Base-by-base conservation (phyloP, 108 stramenopile species). In the Cyclostephanos tholiformis region DNA sequence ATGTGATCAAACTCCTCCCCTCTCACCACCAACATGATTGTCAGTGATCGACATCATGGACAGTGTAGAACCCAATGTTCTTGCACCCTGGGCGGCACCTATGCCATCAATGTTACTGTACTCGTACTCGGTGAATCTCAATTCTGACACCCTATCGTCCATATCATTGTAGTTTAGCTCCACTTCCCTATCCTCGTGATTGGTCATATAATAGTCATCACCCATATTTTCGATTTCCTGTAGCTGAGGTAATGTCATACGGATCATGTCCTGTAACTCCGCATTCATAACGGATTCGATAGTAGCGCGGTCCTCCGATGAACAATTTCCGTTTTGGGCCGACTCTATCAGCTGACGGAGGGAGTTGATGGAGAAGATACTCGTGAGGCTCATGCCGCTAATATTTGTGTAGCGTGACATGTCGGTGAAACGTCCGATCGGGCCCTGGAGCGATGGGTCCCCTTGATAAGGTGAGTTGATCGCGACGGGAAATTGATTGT, bases 271-370 rank as follows among this genome's bases (percentile, higher is more conserved):
- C 0, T 27, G 57, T 32, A 58, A 5, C 57, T 58, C 57, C 0
- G 4, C 4, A 20, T 27, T 58, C 30, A 17, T 1, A 2, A 58
- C 27, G 27, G 57, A 58, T 30, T 30, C 30, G 29, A 58, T 58
- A 5, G 57, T 58, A 4, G 14, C 56, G 29, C 25, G 22, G 25
- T 29, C 25, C 56, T n/a, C 56, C 56, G 56, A 29, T 26, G 14
- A 4, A 56, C 0, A 14, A 26, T 4, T 56, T 26, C 23, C 56
- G 5, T 27, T n/a, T 1, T n/a, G 30, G 26, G 57, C 57, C 30
- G 57, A 58, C 30, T 58, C 57, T 27, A 58, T 13, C 30, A 58
- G 30, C 26, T 58, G 29, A 27, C 57, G 57, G 30, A 58, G 13
- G 17, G 57, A 58, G 30, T 30, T 30, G 12, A 32, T 32, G 29